A percentile compares a stretch with the other conserved stretches of the same genome.
Conservation (phyloP, 2,329 filamentous ascomycete species). For the Leptographium wingfieldii region DNA sequence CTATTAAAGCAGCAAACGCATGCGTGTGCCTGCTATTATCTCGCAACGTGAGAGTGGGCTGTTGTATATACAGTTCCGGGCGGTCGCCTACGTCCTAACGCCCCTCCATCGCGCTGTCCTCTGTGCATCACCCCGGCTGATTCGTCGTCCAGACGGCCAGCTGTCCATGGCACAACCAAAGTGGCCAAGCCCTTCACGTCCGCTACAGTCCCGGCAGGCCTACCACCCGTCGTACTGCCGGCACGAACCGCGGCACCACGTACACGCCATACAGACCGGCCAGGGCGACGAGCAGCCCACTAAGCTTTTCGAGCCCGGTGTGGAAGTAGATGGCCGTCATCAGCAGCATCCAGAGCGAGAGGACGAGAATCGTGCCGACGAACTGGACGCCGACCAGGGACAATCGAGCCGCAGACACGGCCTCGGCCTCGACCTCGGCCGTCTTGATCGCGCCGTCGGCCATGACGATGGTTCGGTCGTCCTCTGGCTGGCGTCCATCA, state of each 20-base stretch:
- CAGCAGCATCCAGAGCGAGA: conserved; percentile 90
- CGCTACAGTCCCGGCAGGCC: conserved; percentile 38
- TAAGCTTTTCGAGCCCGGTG: conserved; percentile 89
- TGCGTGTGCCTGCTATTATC: no score
- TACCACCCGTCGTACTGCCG: conserved; percentile 29
- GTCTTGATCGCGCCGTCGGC: conserved; percentile 52
- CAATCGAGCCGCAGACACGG: conserved; percentile 13
- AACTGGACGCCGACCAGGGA: conserved; percentile 22
- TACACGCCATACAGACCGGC: conserved; percentile 37
- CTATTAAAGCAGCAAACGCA: no score
- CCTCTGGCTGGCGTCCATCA: conserved; percentile 24
- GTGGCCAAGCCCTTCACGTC: no score
- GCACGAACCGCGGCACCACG: conserved; percentile 37
- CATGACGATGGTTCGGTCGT: conserved; percentile 56
- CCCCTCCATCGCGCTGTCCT: no score
- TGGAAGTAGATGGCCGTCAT: conserved; percentile 99
- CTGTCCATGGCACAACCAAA: background rate
- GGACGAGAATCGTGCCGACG: conserved; percentile 47
- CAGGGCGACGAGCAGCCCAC: conserved; percentile 37
- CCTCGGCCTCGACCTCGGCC: conserved; percentile 34
- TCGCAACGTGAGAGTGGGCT: no score
- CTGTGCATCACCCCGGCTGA: no score
- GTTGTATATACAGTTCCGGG: no score
- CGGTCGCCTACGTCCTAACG: no score
- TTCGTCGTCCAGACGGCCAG: background rate